Base-by-base conservation (phyloP, 257 asterid species). In the Buddleja alternifolia region DNA sequence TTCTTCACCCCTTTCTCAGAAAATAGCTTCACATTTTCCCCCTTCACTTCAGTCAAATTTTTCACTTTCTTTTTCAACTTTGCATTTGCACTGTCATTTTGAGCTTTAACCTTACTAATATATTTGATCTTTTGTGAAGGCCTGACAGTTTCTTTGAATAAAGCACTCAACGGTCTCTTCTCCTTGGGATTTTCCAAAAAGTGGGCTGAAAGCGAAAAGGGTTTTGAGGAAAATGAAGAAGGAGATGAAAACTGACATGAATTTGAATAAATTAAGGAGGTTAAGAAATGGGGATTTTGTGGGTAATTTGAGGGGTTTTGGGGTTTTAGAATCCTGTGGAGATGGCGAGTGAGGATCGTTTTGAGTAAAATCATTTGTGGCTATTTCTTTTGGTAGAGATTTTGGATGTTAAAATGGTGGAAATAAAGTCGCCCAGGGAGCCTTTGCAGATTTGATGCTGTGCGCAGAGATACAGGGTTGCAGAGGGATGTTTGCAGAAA, bases 141-240 rank as follows among this genome's bases (percentile, higher is more conserved):
- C 14, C 82, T 75, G 72, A 85, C 81, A 12, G 89, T 81, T 72
- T 81, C 88, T 77, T 80, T 79, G 84, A 81, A 89, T 76, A 70
- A 78, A 66, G 66, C 68, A 63, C 82, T 73, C 79, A 84, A 59
- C 19, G 82, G 34, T 29, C 14, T 53, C 51, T 72, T 67, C 21
- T 66, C 75, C 36, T 53, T 57, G 14, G 67, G 29, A 19, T 57
- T 75, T 10, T 63, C 57, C 7, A 64, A 41, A 64, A 62, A 64
- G 12, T 56, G 81, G 67, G 86, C 37, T 14, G 77, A 73, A 54
- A 73, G 15, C 0, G 88, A 83, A 60, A 81, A 78, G 61, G 81
- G 78, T 60, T 84, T 78, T 20, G 19, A 10, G 34, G 42, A 55
- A 68, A 70, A 63, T 42, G 80, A 68, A 54, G 73, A 73, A 66